Base-by-base conservation (phyloP, 2,329 filamentous ascomycete genomes). In the Podosphaera leucotricha region DNA sequence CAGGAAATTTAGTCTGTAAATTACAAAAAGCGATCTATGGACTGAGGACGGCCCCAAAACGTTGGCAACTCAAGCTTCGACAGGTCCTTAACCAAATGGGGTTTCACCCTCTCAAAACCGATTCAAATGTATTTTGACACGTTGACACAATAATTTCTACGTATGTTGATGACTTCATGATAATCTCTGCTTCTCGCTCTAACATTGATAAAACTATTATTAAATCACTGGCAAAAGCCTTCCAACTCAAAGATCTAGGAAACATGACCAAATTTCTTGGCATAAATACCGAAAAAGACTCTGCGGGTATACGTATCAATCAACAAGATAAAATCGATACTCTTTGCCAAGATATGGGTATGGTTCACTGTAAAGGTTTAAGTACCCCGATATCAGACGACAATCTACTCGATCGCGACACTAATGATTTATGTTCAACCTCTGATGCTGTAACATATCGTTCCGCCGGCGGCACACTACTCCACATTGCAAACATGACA, bases 1-100 rank as follows among this genome's bases (percentile, higher is more conserved):
- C n/a, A n/a, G 39, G 39, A 26, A 41, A 42, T 21, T 20, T 42
- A 20, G n/a, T 35, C n/a, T 35, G 24, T 21, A 42, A 42, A 21
- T 22, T 42, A 33, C 2, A 42, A 18, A 42, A 42, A 35, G 18
- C 26, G 13, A 42, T 42, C 22, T 42, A 35, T n/a, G 24, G 26
- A 10, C 26, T 42, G 11, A 42, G 20, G 30, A 42, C n/a, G 16
- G 40, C 40, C 8, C 40, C 40, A 33, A 35, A 22, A n/a, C 6
- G 40, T 16, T 42, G 16, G 40, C 40, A 33, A 42, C 18, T 30
- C 13, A 20, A 42, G 21, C 16, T 42, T 20, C n/a, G 24, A 19
- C n/a, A 33, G 2, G 40, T 42, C 16, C 26, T 42, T 7, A n/a
- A 19, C 11, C 26, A 42, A 42, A 42, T 18, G 8, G 13, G 11